Base-by-base conservation (phyloP, 768 basidiomycete genomes). In the Panellus pusillus region DNA sequence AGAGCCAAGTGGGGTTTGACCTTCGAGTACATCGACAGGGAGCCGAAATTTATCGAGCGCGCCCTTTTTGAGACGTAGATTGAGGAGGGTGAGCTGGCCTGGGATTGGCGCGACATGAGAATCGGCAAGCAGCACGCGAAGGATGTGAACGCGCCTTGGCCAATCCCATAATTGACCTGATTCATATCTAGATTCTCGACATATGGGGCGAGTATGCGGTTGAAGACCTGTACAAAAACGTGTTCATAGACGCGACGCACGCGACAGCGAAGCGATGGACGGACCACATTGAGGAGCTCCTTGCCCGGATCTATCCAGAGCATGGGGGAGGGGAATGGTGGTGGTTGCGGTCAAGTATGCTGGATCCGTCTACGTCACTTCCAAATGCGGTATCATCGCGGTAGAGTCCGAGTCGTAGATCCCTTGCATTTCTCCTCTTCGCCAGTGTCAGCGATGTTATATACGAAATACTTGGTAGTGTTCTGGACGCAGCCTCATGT, bases 101-200 rank as follows among this genome's bases (percentile, higher is more conserved):
- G 41, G 27, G 7, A 51, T 28, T 37, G 6, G 43, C 47, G 60
- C 15, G 35, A 46, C 17, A 35, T 29, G 41, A 29, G 1, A 43
- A 43, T 44, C 55, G 60, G 50, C 58, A 47, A 56, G 44, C 37
- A 3, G 38, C 39, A 2, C 15, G 20, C 41, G 28, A 49, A 31
- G 9, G 35, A 31, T 19, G 19, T 14, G 36, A 13, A 44, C 68
- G 56, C 67, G 82, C 93, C 93, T 78, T 91, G 88, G 54, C 82
- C 89, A 60, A 96, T 89, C 14, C 91, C 93, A 77, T 96, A 88
- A 66, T 94, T 94, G 44, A 98, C 89, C 70, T 95, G 92, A 67
- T 92, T 89, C 68, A 93, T 82, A 70, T 98, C 94, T 68, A 99
- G 74, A 66, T 98, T 96, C 75, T 94, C 93, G 60, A 98, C 89